Percentiles rank a stretch among this genome's conserved stretches.
These are phyloP conservation scores for Chaetomium sp. DNA, from an alignment of 2,329 filamentous ascomycete species.

Conservation along the genomic window DNA sequence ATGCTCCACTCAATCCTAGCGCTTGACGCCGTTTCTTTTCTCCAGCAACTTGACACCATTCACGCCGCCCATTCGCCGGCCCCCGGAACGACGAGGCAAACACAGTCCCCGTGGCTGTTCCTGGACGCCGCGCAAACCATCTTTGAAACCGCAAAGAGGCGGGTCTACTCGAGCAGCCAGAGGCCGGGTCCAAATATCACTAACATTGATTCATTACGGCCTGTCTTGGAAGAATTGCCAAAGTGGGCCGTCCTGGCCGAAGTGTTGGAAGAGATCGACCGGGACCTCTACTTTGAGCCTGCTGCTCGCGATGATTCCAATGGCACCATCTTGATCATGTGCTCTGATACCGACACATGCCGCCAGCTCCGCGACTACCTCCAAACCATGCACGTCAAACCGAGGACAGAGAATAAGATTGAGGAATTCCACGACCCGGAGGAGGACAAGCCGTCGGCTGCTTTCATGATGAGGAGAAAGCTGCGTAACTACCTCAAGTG, in stretches of 20 bases:
- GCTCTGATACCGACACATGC: slow-evolving; percentile 81
- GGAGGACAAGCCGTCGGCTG: slow-evolving; percentile 68
- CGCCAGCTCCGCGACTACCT: slow-evolving; percentile 88
- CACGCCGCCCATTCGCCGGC: slow-evolving; percentile 87
- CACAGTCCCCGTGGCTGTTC: slow-evolving; percentile 94
- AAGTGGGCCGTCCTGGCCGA: slow-evolving; percentile 93
- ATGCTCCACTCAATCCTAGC: slow-evolving; percentile 81
- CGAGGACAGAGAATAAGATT: slow-evolving; percentile 50
- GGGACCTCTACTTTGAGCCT: slow-evolving; percentile 83
- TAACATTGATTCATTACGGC: slow-evolving; percentile 65
- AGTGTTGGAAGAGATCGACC: slow-evolving; percentile 89
- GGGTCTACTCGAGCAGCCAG: slow-evolving; percentile 77
- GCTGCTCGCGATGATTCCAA: slow-evolving; percentile 78
- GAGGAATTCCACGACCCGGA: slow-evolving; percentile 54
- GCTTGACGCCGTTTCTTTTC: slow-evolving; percentile 87
- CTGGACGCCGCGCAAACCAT: slow-evolving; percentile 93
- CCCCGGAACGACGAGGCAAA: slow-evolving; percentile 82
- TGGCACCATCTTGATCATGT: slow-evolving; percentile 95
- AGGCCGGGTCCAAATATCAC: slow-evolving; percentile 53
- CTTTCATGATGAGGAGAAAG: slow-evolving; percentile 87
- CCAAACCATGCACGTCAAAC: slow-evolving; percentile 81
- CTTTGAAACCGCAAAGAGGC: slow-evolving; percentile 83
- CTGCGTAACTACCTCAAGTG: slow-evolving; percentile 85
- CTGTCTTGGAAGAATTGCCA: slow-evolving; percentile 89
- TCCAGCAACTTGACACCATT: slow-evolving; percentile 92